Conservation (phyloP, 352 stramenopile species). For the Pythium dissimile region DNA sequence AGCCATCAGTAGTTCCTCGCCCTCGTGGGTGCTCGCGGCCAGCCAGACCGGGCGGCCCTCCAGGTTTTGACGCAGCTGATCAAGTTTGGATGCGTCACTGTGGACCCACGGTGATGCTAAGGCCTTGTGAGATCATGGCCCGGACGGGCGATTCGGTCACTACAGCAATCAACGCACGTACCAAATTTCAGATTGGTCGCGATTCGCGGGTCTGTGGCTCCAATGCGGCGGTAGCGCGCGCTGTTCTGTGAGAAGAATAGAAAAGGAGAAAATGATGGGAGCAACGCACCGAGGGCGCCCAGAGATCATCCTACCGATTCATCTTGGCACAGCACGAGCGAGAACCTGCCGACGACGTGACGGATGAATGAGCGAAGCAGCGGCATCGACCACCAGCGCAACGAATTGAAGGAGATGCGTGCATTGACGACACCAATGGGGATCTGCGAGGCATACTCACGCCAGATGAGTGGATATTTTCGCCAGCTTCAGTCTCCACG, state of each 20-base stretch:
- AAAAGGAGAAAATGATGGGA: background rate
- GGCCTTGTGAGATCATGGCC: background rate
- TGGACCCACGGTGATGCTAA: conserved; percentile 18
- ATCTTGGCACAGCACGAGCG: conserved; percentile 64
- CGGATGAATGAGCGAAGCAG: conserved; percentile 13
- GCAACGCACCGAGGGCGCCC: too few species aligned
- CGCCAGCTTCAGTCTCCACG: too few species aligned
- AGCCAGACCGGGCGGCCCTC: conserved; percentile 36
- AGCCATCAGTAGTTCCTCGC: conserved; percentile 53
- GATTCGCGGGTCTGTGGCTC: conserved; percentile 25
- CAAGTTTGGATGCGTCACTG: background rate
- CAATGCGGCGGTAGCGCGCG: conserved; percentile 43
- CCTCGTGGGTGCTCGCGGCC: conserved; percentile 62
- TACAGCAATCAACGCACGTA: conserved; percentile 20
- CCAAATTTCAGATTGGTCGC: conserved; percentile 73
- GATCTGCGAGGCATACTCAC: too few species aligned
- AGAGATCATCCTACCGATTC: conserved; percentile 30
- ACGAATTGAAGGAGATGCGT: conserved; percentile 52
- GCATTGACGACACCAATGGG: conserved; percentile 63
- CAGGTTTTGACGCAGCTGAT: conserved; percentile 21
- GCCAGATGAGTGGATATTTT: too few species aligned
- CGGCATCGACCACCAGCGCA: conserved; percentile 48
- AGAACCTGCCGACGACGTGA: conserved; percentile 30
- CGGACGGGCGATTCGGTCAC: background rate
- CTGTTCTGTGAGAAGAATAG: conserved; percentile 46